Evolutionary conservation across 2,329 filamentous ascomycete species (phyloP), one percentile per base, ranked within the genome.

Genomic region (Claviceps sp.): DNA sequence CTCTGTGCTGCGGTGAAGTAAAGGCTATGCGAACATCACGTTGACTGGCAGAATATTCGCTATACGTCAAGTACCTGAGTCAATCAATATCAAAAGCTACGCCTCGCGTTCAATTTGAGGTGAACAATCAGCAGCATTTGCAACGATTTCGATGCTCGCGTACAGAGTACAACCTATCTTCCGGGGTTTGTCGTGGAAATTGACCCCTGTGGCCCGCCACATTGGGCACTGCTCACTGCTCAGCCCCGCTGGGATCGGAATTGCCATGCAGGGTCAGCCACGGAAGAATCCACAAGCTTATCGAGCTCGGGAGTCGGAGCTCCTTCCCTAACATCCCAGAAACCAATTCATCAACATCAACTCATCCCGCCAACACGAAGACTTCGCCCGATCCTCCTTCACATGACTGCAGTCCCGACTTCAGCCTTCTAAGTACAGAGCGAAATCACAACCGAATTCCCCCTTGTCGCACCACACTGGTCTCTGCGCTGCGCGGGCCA

Each of bases 401-500:
- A 5, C 29, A 26, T 14, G 20, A 38, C 9, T 38, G 17, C 16
- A 45, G 17, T 16, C 13, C 5, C 7, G 11, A 22, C 17, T 5
- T 37, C 17, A 44, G 29, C 17, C 44, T 23, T 16, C 23, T 45
- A 36, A 34, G 29, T 37, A 5, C 29, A 16, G 42, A 44, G 49
- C 29, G 34, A 17, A 29, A 29, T 38, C 45, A 29, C 40, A 26
- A 13, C 48, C 26, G 23, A 38, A 40, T 11, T n/a, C 26, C 14
- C 34, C 49, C 38, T 29, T 38, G 49, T 16, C 34, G 16, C 13
- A 37, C 2, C 29, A 8, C 13, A 23, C 8, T 17, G 13, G 40
- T 29, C 26, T 23, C 40, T 50, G 51, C 47, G 51, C 42, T 37
- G 47, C 36, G 40, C 8, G 26, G 51, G 38, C 42, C 47, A 53